These are phyloP conservation scores for Aureobasidium sp. DNA, from an alignment of 2,329 filamentous ascomycete species.

Conservation along the genomic window DNA sequence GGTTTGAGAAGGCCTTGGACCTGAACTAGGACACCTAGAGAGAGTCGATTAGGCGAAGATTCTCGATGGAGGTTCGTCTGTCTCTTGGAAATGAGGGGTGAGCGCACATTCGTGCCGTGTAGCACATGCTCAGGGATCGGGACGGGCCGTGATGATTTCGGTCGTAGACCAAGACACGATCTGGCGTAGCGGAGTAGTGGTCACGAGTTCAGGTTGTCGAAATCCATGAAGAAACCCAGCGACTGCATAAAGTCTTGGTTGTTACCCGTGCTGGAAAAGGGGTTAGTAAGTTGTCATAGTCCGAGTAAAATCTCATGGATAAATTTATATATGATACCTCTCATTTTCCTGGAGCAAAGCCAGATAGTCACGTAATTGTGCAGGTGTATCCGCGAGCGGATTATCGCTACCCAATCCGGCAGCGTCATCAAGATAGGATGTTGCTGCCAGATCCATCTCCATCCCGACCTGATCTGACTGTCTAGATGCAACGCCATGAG, in stretches of 20 bases:
- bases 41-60: neutral
- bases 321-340: neutral
- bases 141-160: no score
- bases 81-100: no score
- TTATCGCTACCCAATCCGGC: neutral
- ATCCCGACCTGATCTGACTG: neutral
- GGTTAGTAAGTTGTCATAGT: neutral
- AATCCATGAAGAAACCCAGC: neutral
- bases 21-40: neutral
- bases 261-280: neutral
- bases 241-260: neutral
- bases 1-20: slow-evolving; percentile 12
- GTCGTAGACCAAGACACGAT: no score
- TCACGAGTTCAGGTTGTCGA: neutral
- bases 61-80: no score
- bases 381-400: neutral
- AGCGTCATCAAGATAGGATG: neutral
- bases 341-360: neutral
- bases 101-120: no score
- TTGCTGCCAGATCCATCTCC: neutral
- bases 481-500: neutral
- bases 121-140: no score
- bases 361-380: neutral
- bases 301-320: no score
- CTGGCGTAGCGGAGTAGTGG: no score